Evolutionary conservation across 345 rosid species (phyloP).

Genomic region (Pugionium dolabratum): DNA sequence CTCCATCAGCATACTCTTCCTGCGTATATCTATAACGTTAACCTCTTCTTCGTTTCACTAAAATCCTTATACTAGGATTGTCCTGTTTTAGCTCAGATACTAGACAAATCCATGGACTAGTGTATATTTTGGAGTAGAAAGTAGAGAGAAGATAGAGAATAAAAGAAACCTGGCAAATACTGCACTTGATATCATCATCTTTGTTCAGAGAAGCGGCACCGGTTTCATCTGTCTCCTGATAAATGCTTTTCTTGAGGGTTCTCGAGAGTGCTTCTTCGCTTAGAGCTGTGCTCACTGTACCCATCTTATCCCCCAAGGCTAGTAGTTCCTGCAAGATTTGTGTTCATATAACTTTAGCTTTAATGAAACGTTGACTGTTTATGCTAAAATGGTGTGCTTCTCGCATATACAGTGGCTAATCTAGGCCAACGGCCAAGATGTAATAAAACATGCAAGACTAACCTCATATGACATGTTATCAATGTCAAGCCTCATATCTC

Average conservation of each 20-base stretch:
- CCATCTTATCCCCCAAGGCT: conserved; percentile 95
- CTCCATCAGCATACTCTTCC: conserved; percentile 85
- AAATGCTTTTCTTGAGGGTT: conserved; percentile 61
- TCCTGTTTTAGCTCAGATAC: conserved; percentile 1
- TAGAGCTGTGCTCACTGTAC: conserved; percentile 92
- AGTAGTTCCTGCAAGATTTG: conserved; percentile 65
- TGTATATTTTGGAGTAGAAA: background rate
- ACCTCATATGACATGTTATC: conserved; percentile 99
- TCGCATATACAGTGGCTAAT: background rate
- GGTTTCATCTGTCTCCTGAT: conserved; percentile 45
- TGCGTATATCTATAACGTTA: conserved; percentile 37
- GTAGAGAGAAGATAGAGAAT: background rate
- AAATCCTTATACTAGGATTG: background rate
- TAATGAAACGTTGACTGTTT: background rate
- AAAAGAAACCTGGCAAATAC: conserved; percentile 78
- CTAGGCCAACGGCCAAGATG: background rate
- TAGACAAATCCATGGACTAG: background rate
- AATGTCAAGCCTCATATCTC: conserved; percentile 96
- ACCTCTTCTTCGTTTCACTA: conserved; percentile 12
- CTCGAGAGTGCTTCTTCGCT: conserved; percentile 76
- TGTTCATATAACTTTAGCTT: conserved; percentile 19
- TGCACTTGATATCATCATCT: conserved; percentile 69
- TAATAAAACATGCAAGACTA: conserved; percentile 29
- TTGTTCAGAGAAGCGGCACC: conserved; percentile 1
- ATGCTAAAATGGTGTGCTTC: background rate